Evolutionary conservation across 140 eudicot species (phyloP).

Genomic region (Ambrosia hybrid): DNA sequence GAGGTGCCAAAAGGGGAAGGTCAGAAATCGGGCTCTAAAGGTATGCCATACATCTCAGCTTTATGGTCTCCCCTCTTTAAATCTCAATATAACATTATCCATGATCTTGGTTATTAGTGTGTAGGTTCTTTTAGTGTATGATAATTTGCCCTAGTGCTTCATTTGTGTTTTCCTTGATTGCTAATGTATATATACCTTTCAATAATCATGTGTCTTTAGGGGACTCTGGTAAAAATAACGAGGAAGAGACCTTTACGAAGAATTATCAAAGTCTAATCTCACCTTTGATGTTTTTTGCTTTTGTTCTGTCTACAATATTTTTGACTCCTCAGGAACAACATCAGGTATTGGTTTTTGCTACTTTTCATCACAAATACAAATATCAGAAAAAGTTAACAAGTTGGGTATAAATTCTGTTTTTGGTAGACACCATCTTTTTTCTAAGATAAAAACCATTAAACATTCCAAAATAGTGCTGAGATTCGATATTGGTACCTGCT

Average conservation of each 20-base stretch:
- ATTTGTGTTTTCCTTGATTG: not conserved
- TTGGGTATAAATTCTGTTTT: no score
- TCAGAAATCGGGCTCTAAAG: slow-evolving; percentile 52
- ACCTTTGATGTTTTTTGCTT: slow-evolving; percentile 44
- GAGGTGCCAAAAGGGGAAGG: slow-evolving; percentile 57
- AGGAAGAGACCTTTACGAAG: slow-evolving; percentile 47
- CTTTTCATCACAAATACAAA: not conserved
- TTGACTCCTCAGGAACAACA: slow-evolving; percentile 43
- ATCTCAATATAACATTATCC: not conserved
- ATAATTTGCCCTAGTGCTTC: not conserved
- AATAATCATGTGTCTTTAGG: slow-evolving; percentile 31
- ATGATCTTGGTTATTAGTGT: not conserved
- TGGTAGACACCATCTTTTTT: no score
- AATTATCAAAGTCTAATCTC: slow-evolving; percentile 36
- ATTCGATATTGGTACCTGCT: no score
- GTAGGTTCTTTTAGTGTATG: not conserved
- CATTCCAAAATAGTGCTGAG: no score
- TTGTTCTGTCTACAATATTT: slow-evolving; percentile 43
- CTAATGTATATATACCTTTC: not conserved
- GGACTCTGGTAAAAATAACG: slow-evolving; percentile 51
- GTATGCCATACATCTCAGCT: slow-evolving; percentile 24
- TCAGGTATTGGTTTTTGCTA: slow-evolving; percentile 42
- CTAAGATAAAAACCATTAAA: no score
- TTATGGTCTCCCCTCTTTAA: no score
- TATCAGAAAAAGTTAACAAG: not conserved